Evolutionary conservation across 495 filamentous ascomycete genomes (phyloP).

Genomic region (Darksidea phi): DNA sequence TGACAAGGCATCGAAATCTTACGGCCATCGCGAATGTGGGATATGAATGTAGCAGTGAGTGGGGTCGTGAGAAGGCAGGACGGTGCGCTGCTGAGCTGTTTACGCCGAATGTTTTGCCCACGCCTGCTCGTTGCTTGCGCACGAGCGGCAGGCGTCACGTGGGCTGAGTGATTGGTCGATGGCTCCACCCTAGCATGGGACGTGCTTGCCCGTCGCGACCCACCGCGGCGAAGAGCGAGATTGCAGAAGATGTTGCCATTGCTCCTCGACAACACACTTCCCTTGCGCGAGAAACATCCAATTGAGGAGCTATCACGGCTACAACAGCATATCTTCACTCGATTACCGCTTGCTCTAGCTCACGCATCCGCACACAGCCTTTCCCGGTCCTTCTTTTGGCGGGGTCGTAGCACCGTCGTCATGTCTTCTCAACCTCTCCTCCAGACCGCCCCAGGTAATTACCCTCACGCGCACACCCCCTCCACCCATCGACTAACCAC

Average conservation of each 20-base stretch:
- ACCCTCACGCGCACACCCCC: slow-evolving; percentile 9
- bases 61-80: no score
- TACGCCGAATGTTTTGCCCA: no score
- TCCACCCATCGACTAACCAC: slow-evolving; percentile 23
- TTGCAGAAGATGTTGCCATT: no score
- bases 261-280: no score
- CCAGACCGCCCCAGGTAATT: slow-evolving; percentile 74
- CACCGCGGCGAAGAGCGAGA: no score
- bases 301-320: no score
- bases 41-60: no score
- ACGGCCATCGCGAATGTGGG: no score
- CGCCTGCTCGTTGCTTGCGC: neutral
- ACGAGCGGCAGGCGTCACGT: neutral
- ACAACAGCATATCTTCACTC: neutral
- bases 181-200: neutral
- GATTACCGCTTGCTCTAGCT: neutral
- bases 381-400: neutral
- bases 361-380: no score
- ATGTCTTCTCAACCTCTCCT: slow-evolving; percentile 98
- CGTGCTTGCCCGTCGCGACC: neutral
- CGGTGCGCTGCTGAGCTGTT: no score
- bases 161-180: neutral
- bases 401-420: slow-evolving; percentile 6
- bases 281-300: no score
- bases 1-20: no score